phyloP scores from a whole-genome alignment of 2,329 filamentous ascomycete genomes.

The Alternaria panax region DNA sequence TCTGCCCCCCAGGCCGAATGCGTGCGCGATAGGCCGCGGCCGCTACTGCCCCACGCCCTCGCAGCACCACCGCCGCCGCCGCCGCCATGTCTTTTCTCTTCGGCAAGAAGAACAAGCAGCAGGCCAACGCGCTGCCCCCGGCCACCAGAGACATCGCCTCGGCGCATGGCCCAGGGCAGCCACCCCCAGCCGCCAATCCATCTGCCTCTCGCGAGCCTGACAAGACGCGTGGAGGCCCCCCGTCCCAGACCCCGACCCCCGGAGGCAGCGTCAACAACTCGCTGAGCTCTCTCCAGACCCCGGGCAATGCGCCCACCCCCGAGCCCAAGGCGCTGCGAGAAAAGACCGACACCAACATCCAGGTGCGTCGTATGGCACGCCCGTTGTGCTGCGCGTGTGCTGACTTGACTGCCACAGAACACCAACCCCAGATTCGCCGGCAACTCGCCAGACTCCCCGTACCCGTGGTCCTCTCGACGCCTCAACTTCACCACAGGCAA shows the following conservation, averaged over 20 bases:
- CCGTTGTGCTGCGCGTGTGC: conserved; percentile 5
- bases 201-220: conserved; percentile 53
- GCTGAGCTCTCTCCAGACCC: conserved; percentile 71
- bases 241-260: conserved; percentile 67
- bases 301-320: conserved; percentile 64
- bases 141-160: conserved; percentile 64
- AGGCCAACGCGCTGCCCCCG: conserved; percentile 57
- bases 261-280: conserved; percentile 73
- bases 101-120: conserved; percentile 56
- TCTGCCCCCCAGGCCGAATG: conserved; percentile 39
- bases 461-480: conserved; percentile 93
- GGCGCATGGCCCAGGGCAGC: conserved; percentile 60
- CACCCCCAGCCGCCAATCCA: conserved; percentile 54
- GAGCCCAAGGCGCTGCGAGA: conserved; percentile 69
- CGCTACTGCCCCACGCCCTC: conserved; percentile 27
- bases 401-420: conserved; percentile 36
- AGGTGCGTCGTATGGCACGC: conserved; percentile 53
- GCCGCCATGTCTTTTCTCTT: conserved; percentile 62
- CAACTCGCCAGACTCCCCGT: conserved; percentile 75
- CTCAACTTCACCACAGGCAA: conserved; percentile 87
- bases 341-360: conserved; percentile 62
- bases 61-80: conserved; percentile 23
- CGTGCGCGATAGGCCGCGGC: conserved; percentile 38
- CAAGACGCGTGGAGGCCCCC: conserved; percentile 32
- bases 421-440: conserved; percentile 45